Percentiles rank a stretch among this genome's conserved stretches.
phyloP scores from a whole-genome alignment of 2,329 filamentous ascomycete genomes.

The Penicillium sp. region DNA sequence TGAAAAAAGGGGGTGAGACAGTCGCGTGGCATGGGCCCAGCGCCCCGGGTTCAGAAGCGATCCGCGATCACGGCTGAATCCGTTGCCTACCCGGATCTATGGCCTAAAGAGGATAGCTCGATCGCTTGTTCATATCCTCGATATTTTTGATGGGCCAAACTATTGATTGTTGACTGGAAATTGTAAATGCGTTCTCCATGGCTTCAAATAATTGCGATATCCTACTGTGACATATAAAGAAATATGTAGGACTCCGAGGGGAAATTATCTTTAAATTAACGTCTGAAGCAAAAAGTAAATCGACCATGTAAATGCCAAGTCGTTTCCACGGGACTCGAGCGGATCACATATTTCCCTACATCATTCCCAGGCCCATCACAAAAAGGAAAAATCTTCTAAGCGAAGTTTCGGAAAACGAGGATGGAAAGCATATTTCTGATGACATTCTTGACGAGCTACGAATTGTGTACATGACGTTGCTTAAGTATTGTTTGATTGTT shows the following conservation, averaged over 20 bases:
- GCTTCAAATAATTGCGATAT: background rate
- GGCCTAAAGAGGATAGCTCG: constrained; percentile 9
- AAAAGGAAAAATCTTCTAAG: background rate
- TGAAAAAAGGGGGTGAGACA: constrained; percentile 11
- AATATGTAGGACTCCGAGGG: background rate
- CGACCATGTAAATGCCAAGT: background rate
- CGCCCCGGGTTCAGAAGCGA: constrained; percentile 9
- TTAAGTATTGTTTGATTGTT: background rate
- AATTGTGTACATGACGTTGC: background rate
- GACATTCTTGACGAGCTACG: background rate
- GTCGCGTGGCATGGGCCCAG: constrained; percentile 13
- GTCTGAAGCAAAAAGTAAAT: constrained; percentile 5
- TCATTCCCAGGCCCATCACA: constrained; percentile 2
- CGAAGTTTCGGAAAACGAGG: background rate
- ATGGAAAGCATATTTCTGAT: background rate
- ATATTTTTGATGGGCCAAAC: background rate
- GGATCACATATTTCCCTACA: constrained; percentile 2
- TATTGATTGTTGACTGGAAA: constrained; percentile 3
- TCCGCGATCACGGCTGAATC: constrained; percentile 15
- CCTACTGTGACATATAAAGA: background rate
- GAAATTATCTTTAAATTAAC: background rate
- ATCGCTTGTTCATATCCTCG: background rate
- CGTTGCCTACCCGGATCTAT: constrained; percentile 12
- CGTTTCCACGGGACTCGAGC: background rate
- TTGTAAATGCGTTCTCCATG: background rate